A percentile compares a stretch with the other conserved stretches of the same genome.
phyloP scores from a whole-genome alignment of 352 stramenopile species.

The Pseudoperonospora humuli region DNA sequence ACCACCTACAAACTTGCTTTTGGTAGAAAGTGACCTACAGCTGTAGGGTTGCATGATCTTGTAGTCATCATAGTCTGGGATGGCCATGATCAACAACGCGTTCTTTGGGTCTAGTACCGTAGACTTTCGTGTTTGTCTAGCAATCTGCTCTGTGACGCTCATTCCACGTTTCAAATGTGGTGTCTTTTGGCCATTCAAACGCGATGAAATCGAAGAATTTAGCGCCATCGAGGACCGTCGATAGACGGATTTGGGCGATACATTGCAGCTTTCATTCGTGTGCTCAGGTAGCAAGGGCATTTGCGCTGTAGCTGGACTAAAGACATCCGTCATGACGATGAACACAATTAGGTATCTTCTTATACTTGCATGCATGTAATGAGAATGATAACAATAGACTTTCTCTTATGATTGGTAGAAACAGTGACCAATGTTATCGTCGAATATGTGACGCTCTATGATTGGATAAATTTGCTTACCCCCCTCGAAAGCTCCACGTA shows the following conservation, averaged over 20 bases:
- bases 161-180: conserved; percentile 36
- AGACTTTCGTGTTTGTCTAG: conserved; percentile 52
- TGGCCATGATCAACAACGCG: conserved; percentile 56
- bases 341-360: no score
- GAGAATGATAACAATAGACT: no score
- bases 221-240: conserved; percentile 22
- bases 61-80: conserved; percentile 73
- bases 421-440: no score
- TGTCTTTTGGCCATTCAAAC: conserved; percentile 5
- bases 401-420: not conserved
- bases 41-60: conserved; percentile 71
- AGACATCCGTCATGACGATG: conserved; percentile 4
- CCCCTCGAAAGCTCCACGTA: conserved; percentile 27
- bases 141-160: conserved; percentile 65
- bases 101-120: conserved; percentile 68
- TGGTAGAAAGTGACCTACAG: conserved; percentile 53
- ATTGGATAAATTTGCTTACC: conserved; percentile 15
- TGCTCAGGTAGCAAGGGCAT: not conserved
- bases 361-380: no score
- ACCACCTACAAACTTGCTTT: conserved; percentile 52
- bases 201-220: conserved; percentile 12
- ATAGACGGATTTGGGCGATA: conserved; percentile 7
- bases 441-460: no score
- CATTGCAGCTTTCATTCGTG: conserved; percentile 9
- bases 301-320: not conserved